Evolutionary conservation across 1,284 basidiomycete species (phyloP), one percentile per base, ranked within the genome.

Genomic region (Singerocomus inundabilis): DNA sequence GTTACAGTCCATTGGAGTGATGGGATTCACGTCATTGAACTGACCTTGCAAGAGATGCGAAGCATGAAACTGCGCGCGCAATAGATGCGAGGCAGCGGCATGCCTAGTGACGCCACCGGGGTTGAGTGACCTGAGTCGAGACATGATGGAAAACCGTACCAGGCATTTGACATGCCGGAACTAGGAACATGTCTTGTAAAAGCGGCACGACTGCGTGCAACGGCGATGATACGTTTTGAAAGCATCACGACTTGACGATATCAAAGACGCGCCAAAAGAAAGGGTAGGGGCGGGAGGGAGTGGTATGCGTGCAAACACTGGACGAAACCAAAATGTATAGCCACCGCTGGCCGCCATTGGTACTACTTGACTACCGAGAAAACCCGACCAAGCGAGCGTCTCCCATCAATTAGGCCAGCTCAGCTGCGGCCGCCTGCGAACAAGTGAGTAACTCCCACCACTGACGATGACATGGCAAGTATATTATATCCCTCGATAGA

Each of bases 31-130:
- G 54, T 54, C 55, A 53, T 50, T 37, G 34, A 16, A 54, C 77
- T 49, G 53, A 88, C 86, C 87, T 73, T 84, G 76, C 54, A 89
- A 62, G 51, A 88, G 77, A 60, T 73, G 76, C 47, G 84, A 81
- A 9, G 82, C 80, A 62, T 89, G 86, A 65, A 89, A 87, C 49
- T 81, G 74, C 21, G 85, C 78, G 48, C 74, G 74, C 59, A 71
- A 72, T 28, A 78, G 62, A 64, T 79, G 71, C 43, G 71, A 58
- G 54, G 71, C 70, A 42, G 75, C 71, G 47, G 70, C 63, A 57
- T 75, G 70, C 80, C 82, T 83, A 54, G 48, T 32, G 37, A 46
- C 3, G 7, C 26, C 16, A 30, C 6, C 11, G 11, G 34, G 43
- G 13, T 31, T 50, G 51, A 50, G 46, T 37, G 32, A 42, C 5